phyloP scores from a whole-genome alignment of 352 stramenopile species.

The Pythium biforme region DNA sequence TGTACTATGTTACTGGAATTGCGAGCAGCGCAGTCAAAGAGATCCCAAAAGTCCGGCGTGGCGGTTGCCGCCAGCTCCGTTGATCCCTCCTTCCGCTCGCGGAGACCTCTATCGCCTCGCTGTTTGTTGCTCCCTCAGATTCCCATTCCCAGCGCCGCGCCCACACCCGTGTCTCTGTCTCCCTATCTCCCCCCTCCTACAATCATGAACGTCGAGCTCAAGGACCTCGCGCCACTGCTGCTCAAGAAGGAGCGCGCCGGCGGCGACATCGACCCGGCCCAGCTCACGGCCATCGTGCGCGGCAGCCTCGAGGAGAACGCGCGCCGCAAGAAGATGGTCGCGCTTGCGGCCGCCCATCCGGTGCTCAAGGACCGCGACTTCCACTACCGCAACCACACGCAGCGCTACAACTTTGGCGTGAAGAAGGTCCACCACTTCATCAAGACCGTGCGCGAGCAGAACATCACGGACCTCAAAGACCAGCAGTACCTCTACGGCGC shows the following conservation, averaged over 20 bases:
- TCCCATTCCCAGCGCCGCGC: not conserved
- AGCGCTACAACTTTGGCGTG: slow-evolving; percentile 36
- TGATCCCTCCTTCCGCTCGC: not conserved
- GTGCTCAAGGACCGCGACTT: slow-evolving; percentile 36
- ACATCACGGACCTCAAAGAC: slow-evolving; percentile 30
- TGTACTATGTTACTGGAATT: not conserved
- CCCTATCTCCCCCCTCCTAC: not conserved
- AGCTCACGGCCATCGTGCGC: slow-evolving; percentile 40
- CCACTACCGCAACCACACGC: slow-evolving; percentile 36
- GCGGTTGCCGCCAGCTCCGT: not conserved
- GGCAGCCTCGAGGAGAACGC: slow-evolving; percentile 32
- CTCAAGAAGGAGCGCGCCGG: slow-evolving; percentile 57
- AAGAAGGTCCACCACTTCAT: slow-evolving; percentile 37
- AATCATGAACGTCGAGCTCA: slow-evolving; percentile 42
- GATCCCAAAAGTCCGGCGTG: not conserved
- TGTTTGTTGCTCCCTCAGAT: not conserved
- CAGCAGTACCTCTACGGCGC: slow-evolving; percentile 28
- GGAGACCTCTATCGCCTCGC: not conserved
- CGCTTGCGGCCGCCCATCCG: slow-evolving; percentile 35
- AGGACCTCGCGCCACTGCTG: slow-evolving; percentile 54
- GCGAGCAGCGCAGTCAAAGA: not conserved
- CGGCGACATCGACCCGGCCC: slow-evolving; percentile 39
- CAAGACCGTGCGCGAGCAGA: slow-evolving; percentile 26
- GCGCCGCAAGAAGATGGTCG: slow-evolving; percentile 41
- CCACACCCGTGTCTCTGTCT: not conserved